Percentiles rank a stretch among this genome's conserved stretches.
Evolutionary conservation across 2,329 filamentous ascomycete genomes (phyloP).

Genomic region (Alternaria sp.): DNA sequence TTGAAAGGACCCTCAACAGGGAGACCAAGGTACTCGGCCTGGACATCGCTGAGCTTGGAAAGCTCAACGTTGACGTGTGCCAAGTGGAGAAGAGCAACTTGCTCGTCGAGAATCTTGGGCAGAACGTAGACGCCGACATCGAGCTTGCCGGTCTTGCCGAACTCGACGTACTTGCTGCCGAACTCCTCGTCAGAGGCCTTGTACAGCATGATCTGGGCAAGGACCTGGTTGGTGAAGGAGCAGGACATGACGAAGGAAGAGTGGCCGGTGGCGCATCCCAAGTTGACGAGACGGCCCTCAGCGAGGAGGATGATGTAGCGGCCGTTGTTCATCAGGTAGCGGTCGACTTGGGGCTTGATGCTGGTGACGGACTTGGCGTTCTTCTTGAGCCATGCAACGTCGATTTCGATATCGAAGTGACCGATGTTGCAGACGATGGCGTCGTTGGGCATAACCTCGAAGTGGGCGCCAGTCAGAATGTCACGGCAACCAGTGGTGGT

Average conservation of each 20-base stretch:
- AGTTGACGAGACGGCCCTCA: slow-evolving; percentile 98
- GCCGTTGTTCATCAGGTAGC: slow-evolving; percentile 92
- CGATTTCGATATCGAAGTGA: slow-evolving; percentile 99
- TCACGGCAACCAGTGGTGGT: slow-evolving; percentile 99
- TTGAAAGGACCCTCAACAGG: slow-evolving; percentile 92
- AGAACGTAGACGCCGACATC: slow-evolving; percentile 93
- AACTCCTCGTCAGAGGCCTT: slow-evolving; percentile 90
- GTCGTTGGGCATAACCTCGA: slow-evolving; percentile 94
- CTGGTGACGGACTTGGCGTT: slow-evolving; percentile 93
- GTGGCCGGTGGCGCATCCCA: slow-evolving; percentile 98
- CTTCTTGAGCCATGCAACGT: slow-evolving; percentile 99
- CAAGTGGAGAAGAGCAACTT: slow-evolving; percentile 94
- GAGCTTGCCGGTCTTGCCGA: slow-evolving; percentile 91
- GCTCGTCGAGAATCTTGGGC: slow-evolving; percentile 99
- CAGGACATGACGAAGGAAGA: slow-evolving; percentile 99
- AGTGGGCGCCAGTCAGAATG: slow-evolving; percentile 91
- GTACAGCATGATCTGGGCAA: slow-evolving; percentile 98
- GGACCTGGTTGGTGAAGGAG: slow-evolving; percentile 99
- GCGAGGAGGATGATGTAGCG: slow-evolving; percentile 98
- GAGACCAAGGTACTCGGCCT: slow-evolving; percentile 95
- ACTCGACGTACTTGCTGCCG: slow-evolving; percentile 94
- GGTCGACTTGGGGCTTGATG: slow-evolving; percentile 99
- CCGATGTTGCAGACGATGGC: slow-evolving; percentile 99
- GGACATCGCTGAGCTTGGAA: slow-evolving; percentile 81
- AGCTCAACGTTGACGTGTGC: slow-evolving; percentile 95